Base-by-base conservation (phyloP, 2,329 filamentous ascomycete species). In the Cucurbitaria berberidis region DNA sequence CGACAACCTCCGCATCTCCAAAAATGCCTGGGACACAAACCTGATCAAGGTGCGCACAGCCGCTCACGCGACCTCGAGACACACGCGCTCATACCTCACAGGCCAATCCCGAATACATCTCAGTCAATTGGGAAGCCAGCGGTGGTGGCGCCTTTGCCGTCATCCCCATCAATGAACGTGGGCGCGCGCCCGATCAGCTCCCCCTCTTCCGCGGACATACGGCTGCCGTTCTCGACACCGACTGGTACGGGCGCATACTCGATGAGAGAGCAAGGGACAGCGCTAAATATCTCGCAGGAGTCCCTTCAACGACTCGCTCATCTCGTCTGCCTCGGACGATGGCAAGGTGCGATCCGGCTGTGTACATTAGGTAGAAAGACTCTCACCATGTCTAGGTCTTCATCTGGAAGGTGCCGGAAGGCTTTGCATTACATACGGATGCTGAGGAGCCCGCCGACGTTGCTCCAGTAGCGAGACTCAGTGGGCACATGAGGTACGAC, bases 21-120 rank as follows among this genome's bases (percentile, higher is more conserved):
- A 89, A 78, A 99, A 99, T 87, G 95, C 95, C 50, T 99, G 95
- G 95, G 95, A 99, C 78, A 97, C 93, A 71, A 99, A 99, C 81
- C 82, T 99, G 73, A 85, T 98, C 80, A 98, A 98, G 89, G 92
- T 96, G 77, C 76, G 83, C 74, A 45, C 56, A 41, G 45, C 43
- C 48, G 53, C 45, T 55, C 61, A 67, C 60, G 59, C 67, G 66
- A 69, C 68, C 65, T 65, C 59, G 51, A 48, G 57, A 59, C 55
- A 65, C 59, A 47, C 51, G 51, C 60, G 64, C 67, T 72, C 54
- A 73, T 54, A 52, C 51, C 48, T 22, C 62, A 45, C 74, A 96
- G 92, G 95, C 87, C 75, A 99, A 99, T 77, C 93, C 95, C 44
- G 88, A 96, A 77, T 98, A 95, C 77, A 84, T 99, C 66, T 89